Base-by-base conservation (phyloP, 116 monocot species). In the Papilionanthe hybrid region DNA sequence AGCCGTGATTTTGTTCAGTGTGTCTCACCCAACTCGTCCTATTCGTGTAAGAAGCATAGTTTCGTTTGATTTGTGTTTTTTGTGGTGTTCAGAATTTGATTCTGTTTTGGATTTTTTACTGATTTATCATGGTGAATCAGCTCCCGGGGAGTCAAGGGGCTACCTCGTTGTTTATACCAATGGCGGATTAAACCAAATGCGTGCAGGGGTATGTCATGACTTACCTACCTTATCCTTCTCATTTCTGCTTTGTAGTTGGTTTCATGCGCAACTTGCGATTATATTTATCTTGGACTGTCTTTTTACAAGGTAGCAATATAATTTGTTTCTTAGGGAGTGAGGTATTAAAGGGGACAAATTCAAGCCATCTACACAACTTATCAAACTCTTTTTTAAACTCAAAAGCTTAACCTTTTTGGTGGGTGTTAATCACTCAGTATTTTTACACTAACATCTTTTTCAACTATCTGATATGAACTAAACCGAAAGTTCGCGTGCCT, bases 111-210 rank as follows among this genome's bases (percentile, higher is more conserved):
- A 43, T 29, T n/a, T 37, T 29, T 73, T 44, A 73, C 44, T 43
- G 44, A 73, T 73, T 29, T 42, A 22, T 73, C 42, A 20, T 90
- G 71, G 22, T 81, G 77, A 42, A 85, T 88, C 84, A 92, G 93
- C 73, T 82, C 93, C 90, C 20, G 68, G 58, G 48, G 84, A 90
- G 72, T 83, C 92, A 65, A 86, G 88, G 77, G 98, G 98, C 10
- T 94, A 94, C 72, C 78, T 98, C 49, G 44, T 98, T 42, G 98
- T 98, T 79, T 84, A 90, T 81, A 82, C 98, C 72, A 98, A 98
- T 86, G 98, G 98, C 47, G 98, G 98, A 32, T 85, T 98, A 75
- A 98, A 98, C 82, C 98, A 98, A 81, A 94, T 98, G 94, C 84
- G 94, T 69, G 87, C 91, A 43, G 98, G 94, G 90, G 98, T 94